Percentiles rank a stretch among this genome's conserved stretches.
These are phyloP conservation scores for Penicillium tannophilum DNA, from an alignment of 495 filamentous ascomycete genomes.

Conservation along the genomic window DNA sequence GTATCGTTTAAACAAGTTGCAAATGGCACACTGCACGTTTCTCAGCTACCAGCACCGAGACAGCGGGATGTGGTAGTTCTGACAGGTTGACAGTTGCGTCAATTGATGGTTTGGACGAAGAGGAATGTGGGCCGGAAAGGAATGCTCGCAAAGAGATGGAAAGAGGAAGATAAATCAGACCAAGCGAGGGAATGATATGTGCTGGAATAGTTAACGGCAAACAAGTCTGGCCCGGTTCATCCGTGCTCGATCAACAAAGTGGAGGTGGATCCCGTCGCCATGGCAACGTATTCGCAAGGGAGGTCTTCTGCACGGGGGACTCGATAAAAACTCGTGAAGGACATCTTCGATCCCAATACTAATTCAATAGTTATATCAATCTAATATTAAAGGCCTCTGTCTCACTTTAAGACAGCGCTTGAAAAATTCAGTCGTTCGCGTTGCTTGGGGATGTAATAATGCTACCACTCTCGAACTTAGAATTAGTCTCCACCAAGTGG, in stretches of 20 bases:
- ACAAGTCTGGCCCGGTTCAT: constrained; percentile 16
- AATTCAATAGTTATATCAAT: too few species aligned
- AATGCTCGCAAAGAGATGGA: constrained; percentile 6
- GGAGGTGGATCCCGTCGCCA: constrained; percentile 32
- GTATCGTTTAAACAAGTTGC: background rate
- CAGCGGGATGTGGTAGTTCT: constrained; percentile 5
- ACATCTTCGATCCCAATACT: too few species aligned
- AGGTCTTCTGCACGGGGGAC: background rate
- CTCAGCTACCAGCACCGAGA: constrained; percentile 10
- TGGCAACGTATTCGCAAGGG: constrained; percentile 24
- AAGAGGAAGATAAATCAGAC: constrained; percentile 7
- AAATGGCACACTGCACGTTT: background rate
- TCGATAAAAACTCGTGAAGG: too few species aligned
- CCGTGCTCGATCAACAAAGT: constrained; percentile 29
- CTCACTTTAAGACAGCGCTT: background rate
- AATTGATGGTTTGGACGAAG: constrained; percentile 3
- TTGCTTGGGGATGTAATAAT: background rate
- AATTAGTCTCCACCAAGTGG: constrained; percentile 1
- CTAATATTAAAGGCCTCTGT: background rate
- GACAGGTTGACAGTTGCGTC: constrained; percentile 13
- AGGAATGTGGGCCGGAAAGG: constrained; percentile 17
- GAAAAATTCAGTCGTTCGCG: too few species aligned
- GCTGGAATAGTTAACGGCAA: constrained; percentile 1
- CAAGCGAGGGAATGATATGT: constrained; percentile 5
- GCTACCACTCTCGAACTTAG: background rate